Conservation (phyloP, 140 eudicot genomes). For the Cichorium intybus region DNA sequence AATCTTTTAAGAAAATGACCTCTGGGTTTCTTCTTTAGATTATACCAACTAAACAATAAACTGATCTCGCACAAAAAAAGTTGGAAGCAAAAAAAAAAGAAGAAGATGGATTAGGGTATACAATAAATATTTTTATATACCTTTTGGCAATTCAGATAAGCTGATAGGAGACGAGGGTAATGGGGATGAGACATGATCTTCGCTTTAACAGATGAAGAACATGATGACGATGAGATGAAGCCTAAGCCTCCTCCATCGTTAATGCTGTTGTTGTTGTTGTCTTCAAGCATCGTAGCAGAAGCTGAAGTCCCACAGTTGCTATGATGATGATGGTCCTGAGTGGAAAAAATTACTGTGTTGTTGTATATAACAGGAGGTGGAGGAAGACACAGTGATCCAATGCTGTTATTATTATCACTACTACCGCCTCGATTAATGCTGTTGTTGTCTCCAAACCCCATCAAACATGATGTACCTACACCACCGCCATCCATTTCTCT, state of each 20-base stretch:
- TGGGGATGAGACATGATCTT: slow-evolving; percentile 99
- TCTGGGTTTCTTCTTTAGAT: slow-evolving; percentile 5
- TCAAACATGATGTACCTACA: slow-evolving; percentile 47
- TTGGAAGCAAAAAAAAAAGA: background rate
- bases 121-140: slow-evolving; percentile 25
- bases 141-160: slow-evolving; percentile 89
- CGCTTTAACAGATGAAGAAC: slow-evolving; percentile 50
- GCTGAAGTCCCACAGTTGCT: slow-evolving; percentile 20
- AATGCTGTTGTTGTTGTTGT: slow-evolving; percentile 8
- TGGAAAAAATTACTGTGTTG: slow-evolving; percentile 30
- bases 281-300: slow-evolving; percentile 30
- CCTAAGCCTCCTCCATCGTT: slow-evolving; percentile 28
- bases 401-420: slow-evolving; percentile 21
- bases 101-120: slow-evolving; percentile 7
- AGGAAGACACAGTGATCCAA: slow-evolving; percentile 29
- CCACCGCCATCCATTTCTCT: slow-evolving; percentile 39
- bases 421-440: slow-evolving; percentile 4
- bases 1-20: background rate
- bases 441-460: slow-evolving; percentile 53
- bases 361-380: slow-evolving; percentile 32
- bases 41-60: background rate
- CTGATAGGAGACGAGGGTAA: slow-evolving; percentile 32
- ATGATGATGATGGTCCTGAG: slow-evolving; percentile 26
- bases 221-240: slow-evolving; percentile 11
- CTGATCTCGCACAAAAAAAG: background rate